Percentiles rank a stretch among this genome's conserved stretches.
phyloP scores from a whole-genome alignment of 1,139 yeast species.

The Hyphopichia burtonii region DNA sequence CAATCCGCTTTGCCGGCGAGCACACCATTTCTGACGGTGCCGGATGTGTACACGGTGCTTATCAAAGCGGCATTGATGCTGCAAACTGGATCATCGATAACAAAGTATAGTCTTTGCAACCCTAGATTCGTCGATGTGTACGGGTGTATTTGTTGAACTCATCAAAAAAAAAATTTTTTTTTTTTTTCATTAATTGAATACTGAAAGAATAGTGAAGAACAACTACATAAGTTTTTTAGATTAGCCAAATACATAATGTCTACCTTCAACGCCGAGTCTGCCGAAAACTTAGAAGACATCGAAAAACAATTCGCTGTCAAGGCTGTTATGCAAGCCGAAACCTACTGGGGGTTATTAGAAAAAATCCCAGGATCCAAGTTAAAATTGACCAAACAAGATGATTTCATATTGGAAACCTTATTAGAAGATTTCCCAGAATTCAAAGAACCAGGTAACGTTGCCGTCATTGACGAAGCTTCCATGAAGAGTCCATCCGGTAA shows the following conservation, averaged over 20 bases:
- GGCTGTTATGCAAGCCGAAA: slow-evolving; percentile 93
- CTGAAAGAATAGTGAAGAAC: not conserved
- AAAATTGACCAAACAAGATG: slow-evolving; percentile 77
- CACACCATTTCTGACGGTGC: slow-evolving; percentile 75
- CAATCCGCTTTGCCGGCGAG: slow-evolving; percentile 81
- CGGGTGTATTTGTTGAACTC: not conserved
- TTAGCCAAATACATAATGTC: slow-evolving; percentile 16
- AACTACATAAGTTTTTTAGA: too few species aligned
- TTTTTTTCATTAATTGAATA: not conserved
- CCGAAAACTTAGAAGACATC: slow-evolving; percentile 65
- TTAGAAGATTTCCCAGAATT: slow-evolving; percentile 84
- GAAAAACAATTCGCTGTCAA: slow-evolving; percentile 97
- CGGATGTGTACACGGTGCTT: slow-evolving; percentile 84
- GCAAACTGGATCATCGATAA: slow-evolving; percentile 45
- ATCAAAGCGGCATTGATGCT: slow-evolving; percentile 70
- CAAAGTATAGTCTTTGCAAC: not conserved
- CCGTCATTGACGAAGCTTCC: slow-evolving; percentile 66
- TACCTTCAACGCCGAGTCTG: slow-evolving; percentile 51
- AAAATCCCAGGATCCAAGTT: slow-evolving; percentile 76
- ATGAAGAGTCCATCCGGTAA: slow-evolving; percentile 82
- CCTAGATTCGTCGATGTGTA: not conserved
- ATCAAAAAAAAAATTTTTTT: not conserved
- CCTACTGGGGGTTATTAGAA: slow-evolving; percentile 82
- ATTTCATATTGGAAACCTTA: slow-evolving; percentile 72
- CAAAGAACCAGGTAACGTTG: slow-evolving; percentile 54